Evolutionary conservation across 106 monocot genomes (phyloP).

Genomic region (Apostasia shenzhenica): DNA sequence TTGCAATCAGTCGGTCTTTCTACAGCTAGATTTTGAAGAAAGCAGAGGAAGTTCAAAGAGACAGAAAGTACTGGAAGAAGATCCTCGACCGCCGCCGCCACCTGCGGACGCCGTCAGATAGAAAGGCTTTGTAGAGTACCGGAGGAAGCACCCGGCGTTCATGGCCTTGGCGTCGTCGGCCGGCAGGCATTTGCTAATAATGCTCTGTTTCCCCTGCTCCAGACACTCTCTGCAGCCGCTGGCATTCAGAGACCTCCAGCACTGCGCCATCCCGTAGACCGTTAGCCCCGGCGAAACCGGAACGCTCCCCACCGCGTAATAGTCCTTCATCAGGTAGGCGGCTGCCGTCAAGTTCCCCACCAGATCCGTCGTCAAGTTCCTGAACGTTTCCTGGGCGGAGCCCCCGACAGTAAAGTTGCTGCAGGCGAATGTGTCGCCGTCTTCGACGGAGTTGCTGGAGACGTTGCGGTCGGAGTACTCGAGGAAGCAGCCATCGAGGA

Average conservation of each 20-base stretch:
- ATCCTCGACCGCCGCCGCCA: constrained; percentile 5
- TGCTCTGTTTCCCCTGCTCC: constrained; percentile 18
- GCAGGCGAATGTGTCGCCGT: constrained; percentile 15
- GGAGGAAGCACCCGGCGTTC: constrained; percentile 57
- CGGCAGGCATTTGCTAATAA: constrained; percentile 26
- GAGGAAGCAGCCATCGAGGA: constrained; percentile 40
- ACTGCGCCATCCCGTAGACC: constrained; percentile 54
- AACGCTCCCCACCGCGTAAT: constrained; percentile 25
- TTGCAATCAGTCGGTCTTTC: not conserved
- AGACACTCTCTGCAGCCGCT: constrained; percentile 40
- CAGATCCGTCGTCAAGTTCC: constrained; percentile 10
- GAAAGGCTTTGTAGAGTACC: constrained; percentile 55
- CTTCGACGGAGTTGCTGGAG: constrained; percentile 19
- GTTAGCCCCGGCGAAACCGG: constrained; percentile 6
- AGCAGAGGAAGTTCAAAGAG: not conserved
- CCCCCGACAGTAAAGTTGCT: constrained; percentile 4
- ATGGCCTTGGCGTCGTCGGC: constrained; percentile 42
- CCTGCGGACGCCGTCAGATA: constrained; percentile 13
- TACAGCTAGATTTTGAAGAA: not conserved
- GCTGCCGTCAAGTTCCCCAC: constrained; percentile 25
- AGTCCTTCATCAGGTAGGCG: not conserved
- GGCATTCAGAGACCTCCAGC: constrained; percentile 44
- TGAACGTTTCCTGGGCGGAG: constrained; percentile 5
- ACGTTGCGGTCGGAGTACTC: constrained; percentile 22
- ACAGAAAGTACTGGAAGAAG: not conserved